Evolutionary conservation across 768 basidiomycete species (phyloP).

Genomic region (Podaxis sp.): DNA sequence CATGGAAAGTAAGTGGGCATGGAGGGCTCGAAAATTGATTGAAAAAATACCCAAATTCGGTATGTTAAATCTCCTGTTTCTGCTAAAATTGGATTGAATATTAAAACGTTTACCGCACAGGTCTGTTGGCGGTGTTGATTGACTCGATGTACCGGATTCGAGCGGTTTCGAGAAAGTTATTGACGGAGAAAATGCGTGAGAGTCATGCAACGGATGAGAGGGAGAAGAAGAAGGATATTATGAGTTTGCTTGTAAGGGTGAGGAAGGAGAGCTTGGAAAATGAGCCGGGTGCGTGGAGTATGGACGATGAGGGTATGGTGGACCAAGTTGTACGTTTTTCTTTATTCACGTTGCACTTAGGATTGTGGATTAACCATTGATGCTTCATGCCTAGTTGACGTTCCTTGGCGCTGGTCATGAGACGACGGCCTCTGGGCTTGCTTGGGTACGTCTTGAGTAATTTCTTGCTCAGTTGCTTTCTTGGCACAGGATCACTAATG

Average conservation of each 20-base stretch:
- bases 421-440: constrained; percentile 39
- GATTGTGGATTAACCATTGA: too few species aligned
- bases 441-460: constrained; percentile 33
- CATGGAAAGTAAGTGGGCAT: constrained; percentile 1
- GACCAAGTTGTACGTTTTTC: constrained; percentile 45
- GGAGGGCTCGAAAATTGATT: constrained; percentile 1
- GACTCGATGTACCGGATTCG: constrained; percentile 44
- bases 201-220: constrained; percentile 32
- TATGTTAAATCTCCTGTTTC: neutral
- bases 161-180: constrained; percentile 37
- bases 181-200: constrained; percentile 41
- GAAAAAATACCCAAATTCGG: neutral
- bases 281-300: constrained; percentile 34
- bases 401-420: constrained; percentile 43
- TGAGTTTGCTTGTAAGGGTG: constrained; percentile 48
- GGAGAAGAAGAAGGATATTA: constrained; percentile 48
- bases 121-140: constrained; percentile 24
- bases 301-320: constrained; percentile 50
- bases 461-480: neutral
- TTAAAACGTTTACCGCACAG: constrained; percentile 2
- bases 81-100: constrained; percentile 18
- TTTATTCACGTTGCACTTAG: too few species aligned
- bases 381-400: constrained; percentile 29
- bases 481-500: neutral
- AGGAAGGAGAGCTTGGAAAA: constrained; percentile 36